Evolutionary conservation across 1,284 basidiomycete species (phyloP).

Genomic region (Malassezia cuniculi): DNA sequence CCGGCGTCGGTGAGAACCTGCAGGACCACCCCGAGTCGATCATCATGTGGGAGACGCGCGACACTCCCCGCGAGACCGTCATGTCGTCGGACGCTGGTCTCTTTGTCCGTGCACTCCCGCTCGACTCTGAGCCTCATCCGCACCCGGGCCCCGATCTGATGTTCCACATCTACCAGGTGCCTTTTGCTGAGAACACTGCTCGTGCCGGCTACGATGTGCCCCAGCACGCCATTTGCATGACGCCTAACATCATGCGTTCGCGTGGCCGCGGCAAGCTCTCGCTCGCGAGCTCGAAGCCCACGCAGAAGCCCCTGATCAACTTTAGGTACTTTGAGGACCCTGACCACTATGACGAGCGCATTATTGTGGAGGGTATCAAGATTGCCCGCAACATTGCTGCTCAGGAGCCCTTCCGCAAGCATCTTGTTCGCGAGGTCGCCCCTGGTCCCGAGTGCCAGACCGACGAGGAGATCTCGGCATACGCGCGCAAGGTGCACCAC

Average conservation of each 20-base stretch:
- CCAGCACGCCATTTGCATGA: slow-evolving; percentile 46
- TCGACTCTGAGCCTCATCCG: slow-evolving; percentile 24
- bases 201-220: slow-evolving; percentile 42
- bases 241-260: slow-evolving; percentile 47
- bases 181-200: slow-evolving; percentile 40
- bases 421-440: slow-evolving; percentile 47
- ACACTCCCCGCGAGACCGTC: slow-evolving; percentile 43
- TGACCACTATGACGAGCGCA: slow-evolving; percentile 48
- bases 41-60: slow-evolving; percentile 42
- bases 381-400: slow-evolving; percentile 48
- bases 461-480: slow-evolving; percentile 39
- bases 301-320: slow-evolving; percentile 48
- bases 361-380: slow-evolving; percentile 51
- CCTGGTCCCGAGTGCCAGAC: slow-evolving; percentile 40
- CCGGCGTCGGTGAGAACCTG: slow-evolving; percentile 51
- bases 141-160: slow-evolving; percentile 44
- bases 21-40: slow-evolving; percentile 49
- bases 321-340: slow-evolving; percentile 50
- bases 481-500: slow-evolving; percentile 42
- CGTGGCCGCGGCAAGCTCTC: slow-evolving; percentile 45
- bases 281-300: slow-evolving; percentile 47
- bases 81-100: slow-evolving; percentile 45
- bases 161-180: slow-evolving; percentile 45
- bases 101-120: slow-evolving; percentile 37
- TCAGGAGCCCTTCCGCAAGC: slow-evolving; percentile 47